Conservation (phyloP, 2,329 filamentous ascomycete genomes). For the Teratosphaeria pseudoeucalypti region DNA sequence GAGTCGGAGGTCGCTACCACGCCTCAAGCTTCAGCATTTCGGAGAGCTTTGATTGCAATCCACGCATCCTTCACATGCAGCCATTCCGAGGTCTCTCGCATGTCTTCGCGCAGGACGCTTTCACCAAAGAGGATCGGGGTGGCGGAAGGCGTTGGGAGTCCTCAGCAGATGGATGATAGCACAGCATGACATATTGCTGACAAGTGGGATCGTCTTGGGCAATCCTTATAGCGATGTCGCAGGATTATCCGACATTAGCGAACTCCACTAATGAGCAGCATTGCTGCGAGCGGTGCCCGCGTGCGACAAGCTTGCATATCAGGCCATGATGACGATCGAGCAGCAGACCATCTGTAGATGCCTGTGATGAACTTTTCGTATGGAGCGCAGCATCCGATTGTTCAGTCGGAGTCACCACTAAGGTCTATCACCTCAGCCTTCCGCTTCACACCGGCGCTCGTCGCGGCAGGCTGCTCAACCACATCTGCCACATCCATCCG, state of each 20-base stretch:
- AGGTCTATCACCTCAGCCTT: not conserved
- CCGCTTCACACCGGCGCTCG: not conserved
- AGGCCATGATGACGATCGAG: too few relatives aligned
- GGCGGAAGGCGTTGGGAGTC: too few relatives aligned
- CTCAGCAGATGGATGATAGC: too few relatives aligned
- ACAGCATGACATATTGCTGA: too few relatives aligned
- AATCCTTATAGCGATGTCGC: too few relatives aligned
- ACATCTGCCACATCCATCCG: not conserved
- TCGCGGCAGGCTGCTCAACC: not conserved
- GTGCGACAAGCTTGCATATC: too few relatives aligned
- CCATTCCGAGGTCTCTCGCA: not conserved
- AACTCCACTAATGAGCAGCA: too few relatives aligned
- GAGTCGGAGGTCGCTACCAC: not conserved
- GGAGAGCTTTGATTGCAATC: not conserved
- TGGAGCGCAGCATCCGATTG: not conserved
- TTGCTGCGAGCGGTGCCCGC: too few relatives aligned
- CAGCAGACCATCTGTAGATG: not conserved
- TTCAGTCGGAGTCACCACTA: not conserved
- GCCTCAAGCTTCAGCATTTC: not conserved
- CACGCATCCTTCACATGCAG: not conserved
- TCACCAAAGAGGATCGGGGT: not conserved
- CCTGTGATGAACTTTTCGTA: not conserved
- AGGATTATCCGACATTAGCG: too few relatives aligned
- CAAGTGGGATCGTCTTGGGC: too few relatives aligned
- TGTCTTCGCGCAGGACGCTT: not conserved